These are phyloP conservation scores for Lophiotrema nucula DNA, from an alignment of 495 filamentous ascomycete genomes.

Conservation along the genomic window DNA sequence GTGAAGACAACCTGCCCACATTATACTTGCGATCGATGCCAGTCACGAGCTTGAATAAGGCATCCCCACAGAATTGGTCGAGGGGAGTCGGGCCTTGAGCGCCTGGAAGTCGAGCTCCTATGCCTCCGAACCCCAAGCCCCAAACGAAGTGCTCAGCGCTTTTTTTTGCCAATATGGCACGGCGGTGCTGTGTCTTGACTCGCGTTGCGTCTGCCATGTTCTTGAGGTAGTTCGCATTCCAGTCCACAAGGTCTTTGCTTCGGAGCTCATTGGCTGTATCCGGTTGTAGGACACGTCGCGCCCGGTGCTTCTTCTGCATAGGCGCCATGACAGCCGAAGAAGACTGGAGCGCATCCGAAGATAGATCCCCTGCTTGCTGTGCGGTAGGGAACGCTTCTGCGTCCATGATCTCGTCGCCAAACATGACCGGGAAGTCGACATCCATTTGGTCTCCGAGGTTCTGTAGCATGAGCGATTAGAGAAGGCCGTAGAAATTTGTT, in stretches of 20 bases:
- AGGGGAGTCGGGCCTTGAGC: slow-evolving; percentile 48
- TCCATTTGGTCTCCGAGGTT: slow-evolving; percentile 46
- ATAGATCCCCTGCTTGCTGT: not conserved
- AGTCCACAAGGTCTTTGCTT: slow-evolving; percentile 39
- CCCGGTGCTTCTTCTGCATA: slow-evolving; percentile 22
- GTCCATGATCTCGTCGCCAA: slow-evolving; percentile 29
- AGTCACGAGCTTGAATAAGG: slow-evolving; percentile 50
- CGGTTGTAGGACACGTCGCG: slow-evolving; percentile 23
- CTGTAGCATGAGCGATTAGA: slow-evolving; percentile 20
- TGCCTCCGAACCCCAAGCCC: slow-evolving; percentile 45
- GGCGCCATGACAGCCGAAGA: slow-evolving; percentile 20
- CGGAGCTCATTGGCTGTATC: slow-evolving; percentile 39
- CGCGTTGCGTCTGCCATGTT: slow-evolving; percentile 37
- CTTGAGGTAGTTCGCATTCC: slow-evolving; percentile 40
- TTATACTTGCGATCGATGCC: slow-evolving; percentile 34
- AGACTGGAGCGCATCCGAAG: not conserved
- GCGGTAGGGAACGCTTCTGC: slow-evolving; percentile 16
- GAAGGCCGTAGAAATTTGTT: slow-evolving; percentile 6
- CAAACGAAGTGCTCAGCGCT: slow-evolving; percentile 44
- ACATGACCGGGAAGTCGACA: slow-evolving; percentile 38
- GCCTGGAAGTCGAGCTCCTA: slow-evolving; percentile 52
- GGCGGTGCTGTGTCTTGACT: slow-evolving; percentile 24
- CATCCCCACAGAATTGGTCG: slow-evolving; percentile 55
- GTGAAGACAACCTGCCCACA: too few species aligned
- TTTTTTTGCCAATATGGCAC: slow-evolving; percentile 37